Evolutionary conservation across 257 asterid species (phyloP), one percentile per base, ranked within the genome.

Genomic region (Mentha longifolia): DNA sequence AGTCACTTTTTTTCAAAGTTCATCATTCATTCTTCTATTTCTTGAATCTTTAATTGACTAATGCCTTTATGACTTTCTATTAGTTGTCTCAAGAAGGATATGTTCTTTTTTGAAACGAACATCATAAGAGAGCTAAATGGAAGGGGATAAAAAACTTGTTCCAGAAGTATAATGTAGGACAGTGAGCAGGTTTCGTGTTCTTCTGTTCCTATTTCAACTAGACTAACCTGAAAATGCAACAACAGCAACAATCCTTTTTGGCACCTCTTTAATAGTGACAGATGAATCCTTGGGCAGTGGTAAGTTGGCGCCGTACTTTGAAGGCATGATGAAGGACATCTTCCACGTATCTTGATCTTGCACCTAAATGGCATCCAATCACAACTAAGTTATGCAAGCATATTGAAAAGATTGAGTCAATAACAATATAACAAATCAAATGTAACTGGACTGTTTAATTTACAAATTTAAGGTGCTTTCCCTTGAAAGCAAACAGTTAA

Each of bases 301-400:
- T 79, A 90, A 82, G 75, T 90, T 61, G 17, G 87, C 78, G 60
- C 97, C 90, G 51, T 92, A 92, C 74, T 92, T 90, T 37, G 97
- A 88, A 39, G 98, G 98, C 95, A 92, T 82, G 76, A 92, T 88
- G n/a, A n/a, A n/a, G 16, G 96, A 92, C 96, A 90, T 88, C 52
- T 71, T 79, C 98, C 97, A 90, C 68, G 80, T 83, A 22, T 76
- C 91, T 80, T 83, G 77, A 67, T 73, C 82, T 71, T 77, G 87
- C 74, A 49, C 84, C 98, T 92, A 65, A 65, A 71, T 8, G 25
- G 70, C 47, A 79, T 64, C 41, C 56, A 31, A 51, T 70, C 28
- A 16, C 30, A 56, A 33, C 37, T 6, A 33, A 64, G 52, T 59
- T 64, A 52, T 19, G 60, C 47, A 64, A 19, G 60, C 52, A 71